Evolutionary conservation across 345 rosid genomes (phyloP).

Genomic region (Xanthoceras sorbifolium): DNA sequence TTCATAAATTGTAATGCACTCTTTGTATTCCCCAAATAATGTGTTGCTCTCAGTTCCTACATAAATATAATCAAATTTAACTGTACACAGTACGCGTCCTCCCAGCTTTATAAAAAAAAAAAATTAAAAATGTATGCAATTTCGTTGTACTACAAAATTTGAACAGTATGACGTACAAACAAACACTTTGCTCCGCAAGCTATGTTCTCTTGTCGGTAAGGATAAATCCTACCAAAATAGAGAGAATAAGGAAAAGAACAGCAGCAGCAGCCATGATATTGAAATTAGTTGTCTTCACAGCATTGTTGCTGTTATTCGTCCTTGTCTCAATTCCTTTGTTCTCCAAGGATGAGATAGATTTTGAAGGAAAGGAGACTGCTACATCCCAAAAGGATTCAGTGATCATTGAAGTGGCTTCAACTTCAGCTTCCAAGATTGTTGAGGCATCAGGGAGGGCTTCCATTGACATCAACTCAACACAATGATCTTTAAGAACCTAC

Average conservation of each 20-base stretch:
- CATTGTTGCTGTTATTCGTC: constrained; percentile 15
- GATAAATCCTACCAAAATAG: constrained; percentile 52
- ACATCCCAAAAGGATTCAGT: constrained; percentile 72
- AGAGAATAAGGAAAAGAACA: constrained; percentile 52
- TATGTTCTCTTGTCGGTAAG: constrained; percentile 34
- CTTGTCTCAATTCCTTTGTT: constrained; percentile 21
- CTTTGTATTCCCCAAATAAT: not conserved
- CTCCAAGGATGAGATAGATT: constrained; percentile 28
- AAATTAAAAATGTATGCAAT: not conserved
- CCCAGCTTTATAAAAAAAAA: not conserved
- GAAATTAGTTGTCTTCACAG: constrained; percentile 22
- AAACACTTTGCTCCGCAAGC: not conserved
- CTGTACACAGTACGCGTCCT: not conserved
- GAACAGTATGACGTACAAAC: not conserved
- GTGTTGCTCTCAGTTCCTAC: not conserved
- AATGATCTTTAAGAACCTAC: constrained; percentile 83
- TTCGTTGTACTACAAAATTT: not conserved
- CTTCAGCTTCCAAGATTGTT: constrained; percentile 60
- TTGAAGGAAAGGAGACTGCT: constrained; percentile 29
- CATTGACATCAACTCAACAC: constrained; percentile 78
- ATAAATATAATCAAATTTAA: not conserved
- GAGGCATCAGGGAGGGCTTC: constrained; percentile 53
- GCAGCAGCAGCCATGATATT: constrained; percentile 47
- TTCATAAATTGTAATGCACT: not conserved
- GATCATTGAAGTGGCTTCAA: constrained; percentile 40